These are phyloP conservation scores for Cordyceps tenuipes DNA, from an alignment of 2,329 filamentous ascomycete species.

Conservation along the genomic window DNA sequence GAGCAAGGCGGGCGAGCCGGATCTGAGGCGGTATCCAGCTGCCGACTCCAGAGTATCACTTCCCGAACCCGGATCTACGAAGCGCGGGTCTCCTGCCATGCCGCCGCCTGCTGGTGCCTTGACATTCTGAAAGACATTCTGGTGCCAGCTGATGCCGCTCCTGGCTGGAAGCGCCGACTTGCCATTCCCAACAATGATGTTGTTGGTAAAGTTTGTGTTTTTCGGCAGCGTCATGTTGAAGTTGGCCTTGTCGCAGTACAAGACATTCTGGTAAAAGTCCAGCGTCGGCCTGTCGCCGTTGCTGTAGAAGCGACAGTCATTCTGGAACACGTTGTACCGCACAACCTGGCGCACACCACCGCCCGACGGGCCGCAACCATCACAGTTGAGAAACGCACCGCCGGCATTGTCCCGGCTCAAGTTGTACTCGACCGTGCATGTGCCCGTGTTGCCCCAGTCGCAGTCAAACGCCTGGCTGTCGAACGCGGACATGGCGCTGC, in stretches of 20 bases:
- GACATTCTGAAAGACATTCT: slow-evolving; percentile 19
- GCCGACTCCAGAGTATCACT: slow-evolving; percentile 12
- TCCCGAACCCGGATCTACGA: slow-evolving; percentile 13
- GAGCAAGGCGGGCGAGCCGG: slow-evolving; percentile 14
- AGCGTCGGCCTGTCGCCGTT: slow-evolving; percentile 16
- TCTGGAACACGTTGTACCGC: slow-evolving; percentile 21
- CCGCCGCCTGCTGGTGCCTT: slow-evolving; percentile 14
- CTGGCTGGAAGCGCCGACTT: slow-evolving; percentile 15
- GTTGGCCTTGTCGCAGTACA: slow-evolving; percentile 17
- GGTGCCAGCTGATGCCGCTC: slow-evolving; percentile 15
- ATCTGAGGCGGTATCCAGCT: slow-evolving; percentile 14
- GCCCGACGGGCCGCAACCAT: slow-evolving; percentile 18
- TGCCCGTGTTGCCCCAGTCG: slow-evolving; percentile 21
- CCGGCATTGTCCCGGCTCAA: slow-evolving; percentile 21
- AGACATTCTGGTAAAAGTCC: slow-evolving; percentile 20
- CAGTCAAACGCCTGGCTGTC: slow-evolving; percentile 22
- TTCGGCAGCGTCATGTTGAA: slow-evolving; percentile 17
- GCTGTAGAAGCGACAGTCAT: slow-evolving; percentile 20
- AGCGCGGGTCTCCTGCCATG: slow-evolving; percentile 13
- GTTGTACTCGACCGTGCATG: slow-evolving; percentile 21
- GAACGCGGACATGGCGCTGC: slow-evolving; percentile 17
- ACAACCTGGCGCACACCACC: slow-evolving; percentile 19
- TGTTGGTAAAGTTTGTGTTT: slow-evolving; percentile 18
- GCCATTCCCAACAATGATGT: slow-evolving; percentile 19
- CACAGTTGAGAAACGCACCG: slow-evolving; percentile 20